These are phyloP conservation scores for Golovinomyces cichoracearum DNA, from an alignment of 2,329 filamentous ascomycete species.

Conservation along the genomic window DNA sequence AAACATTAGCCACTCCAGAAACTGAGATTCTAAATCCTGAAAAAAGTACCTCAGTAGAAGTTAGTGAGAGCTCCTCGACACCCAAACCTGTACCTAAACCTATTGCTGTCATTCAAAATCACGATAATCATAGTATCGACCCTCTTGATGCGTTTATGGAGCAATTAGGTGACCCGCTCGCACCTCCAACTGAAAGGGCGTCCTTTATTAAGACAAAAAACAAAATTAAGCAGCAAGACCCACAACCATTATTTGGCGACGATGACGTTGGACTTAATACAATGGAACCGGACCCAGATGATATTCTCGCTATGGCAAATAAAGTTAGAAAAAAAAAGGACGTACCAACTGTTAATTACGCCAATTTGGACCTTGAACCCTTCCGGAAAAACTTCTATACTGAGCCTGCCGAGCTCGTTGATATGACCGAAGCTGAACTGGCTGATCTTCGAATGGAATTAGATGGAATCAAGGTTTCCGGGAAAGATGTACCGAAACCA, in stretches of 20 bases:
- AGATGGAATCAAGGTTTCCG: conserved; percentile 83
- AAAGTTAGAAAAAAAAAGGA: conserved; percentile 70
- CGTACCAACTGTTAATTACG: conserved; percentile 65
- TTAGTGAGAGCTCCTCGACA: conserved; percentile 12
- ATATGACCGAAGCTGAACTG: conserved; percentile 65
- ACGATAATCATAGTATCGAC: conserved; percentile 50
- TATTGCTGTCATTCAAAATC: conserved; percentile 16
- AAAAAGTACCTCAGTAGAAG: conserved; percentile 19
- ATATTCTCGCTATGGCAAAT: conserved; percentile 33
- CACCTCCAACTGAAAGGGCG: conserved; percentile 17
- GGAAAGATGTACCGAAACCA: conserved; percentile 69
- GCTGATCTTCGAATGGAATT: conserved; percentile 60
- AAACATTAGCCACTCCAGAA: conserved; percentile 16
- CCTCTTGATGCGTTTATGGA: conserved; percentile 94
- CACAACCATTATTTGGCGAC: conserved; percentile 70
- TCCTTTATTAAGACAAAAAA: conserved; percentile 12
- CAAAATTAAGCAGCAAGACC: conserved; percentile 34
- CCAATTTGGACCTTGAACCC: conserved; percentile 57
- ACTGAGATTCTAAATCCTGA: conserved; percentile 20
- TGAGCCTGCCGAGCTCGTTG: conserved; percentile 58
- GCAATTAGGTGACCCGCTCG: conserved; percentile 25
- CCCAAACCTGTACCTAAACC: conserved; percentile 10
- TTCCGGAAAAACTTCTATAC: conserved; percentile 91
- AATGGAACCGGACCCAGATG: conserved; percentile 36
- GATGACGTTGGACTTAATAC: conserved; percentile 44